Evolutionary conservation across 352 stramenopile genomes (phyloP), one percentile per base, ranked within the genome.

Genomic region (Globisporangium solare): DNA sequence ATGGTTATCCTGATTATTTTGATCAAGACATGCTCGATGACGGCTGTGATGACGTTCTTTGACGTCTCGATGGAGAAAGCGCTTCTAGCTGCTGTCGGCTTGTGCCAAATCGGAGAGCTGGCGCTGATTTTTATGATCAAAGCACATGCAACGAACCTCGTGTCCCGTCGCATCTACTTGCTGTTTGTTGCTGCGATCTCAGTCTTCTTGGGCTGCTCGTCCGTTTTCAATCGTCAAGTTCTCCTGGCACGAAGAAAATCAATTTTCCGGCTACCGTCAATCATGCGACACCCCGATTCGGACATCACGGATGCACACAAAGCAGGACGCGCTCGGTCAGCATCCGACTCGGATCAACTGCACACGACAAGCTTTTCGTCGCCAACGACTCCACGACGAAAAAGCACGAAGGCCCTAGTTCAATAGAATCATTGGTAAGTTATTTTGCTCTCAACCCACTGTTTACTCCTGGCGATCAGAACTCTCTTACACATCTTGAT

Each of bases 111-210:
- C 54, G 85, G 85, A 14, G 85, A 95, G 53, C 64, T 95, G 14
- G 81, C 85, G 37, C 73, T 95, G 22, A 93, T 95, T 64, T 95
- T 95, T 58, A 95, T 95, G 77, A 95, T 93, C 76, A 95, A 95
- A 51, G 83, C 85, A 31, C 85, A 93, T 47, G 74, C 80, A 6
- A 89, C 81, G 27, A 76, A 92, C 54, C 83, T 95, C 40, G 79
- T 95, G 1, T 90, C 85, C 2, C 79, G 85, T 6, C 79, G 77
- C 37, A 81, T 88, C 31, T 95, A 95, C 63, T 52, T 95, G 60
- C 65, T 93, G 0, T 92, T 93, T 43, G 73, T 95, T 7, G 83
- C 78, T 31, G 79, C 83, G 3, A 93, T 91, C 51, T 75, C 83
- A 1, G 70, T 95, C 10, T 93, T 93, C 57, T 70, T 95, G 31